Conservation (phyloP, 768 basidiomycete genomes). For the Daedalea quercina region DNA sequence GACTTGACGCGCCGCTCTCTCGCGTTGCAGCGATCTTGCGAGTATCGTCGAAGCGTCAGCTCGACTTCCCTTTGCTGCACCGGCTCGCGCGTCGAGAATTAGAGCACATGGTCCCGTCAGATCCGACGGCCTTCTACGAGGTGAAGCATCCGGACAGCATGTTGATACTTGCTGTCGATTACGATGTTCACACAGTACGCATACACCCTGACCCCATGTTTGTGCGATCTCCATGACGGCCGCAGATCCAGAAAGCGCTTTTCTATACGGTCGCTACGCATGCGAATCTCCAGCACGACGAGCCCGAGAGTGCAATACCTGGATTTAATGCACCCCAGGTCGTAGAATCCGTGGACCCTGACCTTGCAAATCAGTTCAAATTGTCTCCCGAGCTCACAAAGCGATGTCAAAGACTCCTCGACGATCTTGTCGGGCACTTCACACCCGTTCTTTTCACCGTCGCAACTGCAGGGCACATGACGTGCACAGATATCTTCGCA, state of each 20-base stretch:
- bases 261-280: constrained; percentile 59
- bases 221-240: neutral
- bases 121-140: constrained; percentile 33
- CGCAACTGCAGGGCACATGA: constrained; percentile 63
- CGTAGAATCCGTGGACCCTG: neutral
- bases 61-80: constrained; percentile 54
- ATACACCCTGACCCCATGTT: neutral
- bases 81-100: constrained; percentile 36
- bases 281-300: constrained; percentile 45
- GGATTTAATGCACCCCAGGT: neutral
- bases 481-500: constrained; percentile 66
- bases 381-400: constrained; percentile 21
- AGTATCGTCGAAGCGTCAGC: constrained; percentile 44
- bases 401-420: constrained; percentile 23
- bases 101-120: constrained; percentile 40
- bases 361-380: constrained; percentile 6
- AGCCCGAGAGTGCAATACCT: constrained; percentile 12
- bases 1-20: constrained; percentile 34
- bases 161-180: constrained; percentile 41
- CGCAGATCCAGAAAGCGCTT: constrained; percentile 55
- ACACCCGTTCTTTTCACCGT: constrained; percentile 70
- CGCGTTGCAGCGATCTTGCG: constrained; percentile 52
- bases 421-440: constrained; percentile 53
- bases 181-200: constrained; percentile 45
- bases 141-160: constrained; percentile 46